Conservation (phyloP, 768 basidiomycete species). For the Pisolithus albus region DNA sequence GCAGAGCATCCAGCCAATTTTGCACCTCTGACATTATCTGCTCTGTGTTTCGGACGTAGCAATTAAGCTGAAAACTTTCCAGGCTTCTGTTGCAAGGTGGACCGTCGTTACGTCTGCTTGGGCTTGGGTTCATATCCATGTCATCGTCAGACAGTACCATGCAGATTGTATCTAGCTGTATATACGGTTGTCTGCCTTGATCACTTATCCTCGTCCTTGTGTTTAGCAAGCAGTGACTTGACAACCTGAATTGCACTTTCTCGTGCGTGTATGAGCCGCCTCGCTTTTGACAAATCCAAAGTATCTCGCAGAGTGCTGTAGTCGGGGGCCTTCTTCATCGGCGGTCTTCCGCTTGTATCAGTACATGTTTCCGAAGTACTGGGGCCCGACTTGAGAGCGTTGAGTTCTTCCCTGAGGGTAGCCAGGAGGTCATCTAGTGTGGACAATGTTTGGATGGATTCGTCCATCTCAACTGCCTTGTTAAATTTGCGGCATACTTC, state of each 20-base stretch:
- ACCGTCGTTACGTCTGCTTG: neutral
- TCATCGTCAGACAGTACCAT: too few relatives aligned
- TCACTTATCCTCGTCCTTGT: conserved; percentile 1
- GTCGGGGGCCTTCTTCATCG: conserved; percentile 30
- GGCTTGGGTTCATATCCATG: too few relatives aligned
- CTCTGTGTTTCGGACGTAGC: neutral
- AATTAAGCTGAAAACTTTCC: conserved; percentile 6
- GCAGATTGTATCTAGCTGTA: too few relatives aligned
- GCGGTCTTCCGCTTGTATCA: neutral
- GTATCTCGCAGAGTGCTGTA: conserved; percentile 38
- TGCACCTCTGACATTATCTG: conserved; percentile 49
- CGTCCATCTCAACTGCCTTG: conserved; percentile 60
- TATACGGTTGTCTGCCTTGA: neutral
- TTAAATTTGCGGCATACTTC: conserved; percentile 71
- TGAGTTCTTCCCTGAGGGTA: conserved; percentile 44
- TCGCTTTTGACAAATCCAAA: conserved; percentile 55
- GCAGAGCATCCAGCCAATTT: conserved; percentile 63
- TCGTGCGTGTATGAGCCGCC: conserved; percentile 60
- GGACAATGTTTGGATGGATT: conserved; percentile 47
- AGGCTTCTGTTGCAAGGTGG: neutral
- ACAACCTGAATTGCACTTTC: conserved; percentile 63
- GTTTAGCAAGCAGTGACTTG: conserved; percentile 46
- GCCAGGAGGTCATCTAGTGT: conserved; percentile 57
- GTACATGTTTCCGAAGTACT: neutral
- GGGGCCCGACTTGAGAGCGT: neutral